Base-by-base conservation (phyloP, 192 early-diverging fungal species). In the Glomus cerebriforme region DNA sequence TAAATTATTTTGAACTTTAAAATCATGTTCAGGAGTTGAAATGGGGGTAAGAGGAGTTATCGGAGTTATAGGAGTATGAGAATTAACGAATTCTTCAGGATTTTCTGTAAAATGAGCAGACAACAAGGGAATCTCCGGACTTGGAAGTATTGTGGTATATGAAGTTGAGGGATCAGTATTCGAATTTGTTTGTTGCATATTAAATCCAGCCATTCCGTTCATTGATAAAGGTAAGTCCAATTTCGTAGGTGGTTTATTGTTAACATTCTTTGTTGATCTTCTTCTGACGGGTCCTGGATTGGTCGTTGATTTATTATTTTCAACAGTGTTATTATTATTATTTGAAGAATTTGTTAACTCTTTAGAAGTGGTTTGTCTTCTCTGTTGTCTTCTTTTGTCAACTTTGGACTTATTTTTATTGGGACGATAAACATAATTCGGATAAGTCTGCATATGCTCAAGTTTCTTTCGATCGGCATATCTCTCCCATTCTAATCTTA, bases 341-440 rank as follows among this genome's bases (percentile, higher is more conserved):
- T 13, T 24, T 59, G 54, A 35, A 32, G 54, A 35, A 32, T 19
- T 47, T 8, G 37, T 27, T 47, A 24, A 71, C 2, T 43, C 45
- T 24, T 27, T 39, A 64, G n/a, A n/a, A n/a, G 60, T 37, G 3
- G 1, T 37, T 37, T 78, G 64, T 22, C 19, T 45, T 15, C 65
- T 34, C 24, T 78, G 34, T 9, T 58, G 60, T 29, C 75, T 31
- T 26, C 39, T 26, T 59, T 78, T 66, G 24, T 78, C 77, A 10
- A 78, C 65, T 37, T 78, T 78, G 7, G 49, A 37, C 37, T 78
- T 78, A 15, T 69, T 78, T 27, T 80, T 80, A 15, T 66, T 64
- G 2, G 77, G 77, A 32, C 62, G 34, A n/a, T 78, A 78, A 10
- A 78, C 62, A 34, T 78, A 78, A 68, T 78, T 69, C 19, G 77